Evolutionary conservation across 2,329 filamentous ascomycete species (phyloP).

Genomic region (Sarocladiaceae sp.): DNA sequence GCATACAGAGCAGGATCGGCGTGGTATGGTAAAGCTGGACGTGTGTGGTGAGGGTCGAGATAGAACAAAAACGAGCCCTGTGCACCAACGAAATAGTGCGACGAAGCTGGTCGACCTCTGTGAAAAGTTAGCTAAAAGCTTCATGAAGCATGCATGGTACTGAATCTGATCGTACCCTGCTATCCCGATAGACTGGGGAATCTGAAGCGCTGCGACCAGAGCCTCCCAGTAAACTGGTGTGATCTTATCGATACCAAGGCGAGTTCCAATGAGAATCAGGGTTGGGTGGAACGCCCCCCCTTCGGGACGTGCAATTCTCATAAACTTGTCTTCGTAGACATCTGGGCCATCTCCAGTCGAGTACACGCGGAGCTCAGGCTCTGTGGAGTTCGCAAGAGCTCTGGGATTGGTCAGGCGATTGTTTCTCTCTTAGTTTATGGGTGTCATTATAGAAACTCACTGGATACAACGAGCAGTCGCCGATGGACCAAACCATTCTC

Average conservation of each 20-base stretch:
- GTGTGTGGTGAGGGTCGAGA: conserved; percentile 86
- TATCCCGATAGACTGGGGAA: conserved; percentile 91
- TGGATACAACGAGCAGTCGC: conserved; percentile 92
- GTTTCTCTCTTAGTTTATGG: conserved; percentile 1
- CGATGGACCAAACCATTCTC: conserved; percentile 98
- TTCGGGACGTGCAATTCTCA: conserved; percentile 67
- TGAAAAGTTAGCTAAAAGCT: conserved; percentile 2
- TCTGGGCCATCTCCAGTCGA: conserved; percentile 86
- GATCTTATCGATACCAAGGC: conserved; percentile 89
- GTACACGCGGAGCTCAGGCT: conserved; percentile 71
- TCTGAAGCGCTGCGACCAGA: conserved; percentile 77
- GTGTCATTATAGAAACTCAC: conserved; percentile 45
- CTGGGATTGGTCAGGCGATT: conserved; percentile 41
- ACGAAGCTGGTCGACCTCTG: conserved; percentile 88
- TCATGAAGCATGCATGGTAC: too few species aligned
- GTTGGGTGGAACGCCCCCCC: conserved; percentile 72
- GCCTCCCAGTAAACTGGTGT: conserved; percentile 94
- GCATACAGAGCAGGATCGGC: conserved; percentile 55
- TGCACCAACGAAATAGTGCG: conserved; percentile 59
- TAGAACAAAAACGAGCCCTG: conserved; percentile 82
- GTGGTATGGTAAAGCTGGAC: conserved; percentile 65
- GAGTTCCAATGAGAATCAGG: conserved; percentile 80
- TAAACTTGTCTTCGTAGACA: conserved; percentile 87
- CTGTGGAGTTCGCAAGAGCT: conserved; percentile 66
- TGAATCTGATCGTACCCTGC: conserved; percentile 67